Base-by-base conservation (phyloP, 495 filamentous ascomycete species). In the Penicillium herquei region DNA sequence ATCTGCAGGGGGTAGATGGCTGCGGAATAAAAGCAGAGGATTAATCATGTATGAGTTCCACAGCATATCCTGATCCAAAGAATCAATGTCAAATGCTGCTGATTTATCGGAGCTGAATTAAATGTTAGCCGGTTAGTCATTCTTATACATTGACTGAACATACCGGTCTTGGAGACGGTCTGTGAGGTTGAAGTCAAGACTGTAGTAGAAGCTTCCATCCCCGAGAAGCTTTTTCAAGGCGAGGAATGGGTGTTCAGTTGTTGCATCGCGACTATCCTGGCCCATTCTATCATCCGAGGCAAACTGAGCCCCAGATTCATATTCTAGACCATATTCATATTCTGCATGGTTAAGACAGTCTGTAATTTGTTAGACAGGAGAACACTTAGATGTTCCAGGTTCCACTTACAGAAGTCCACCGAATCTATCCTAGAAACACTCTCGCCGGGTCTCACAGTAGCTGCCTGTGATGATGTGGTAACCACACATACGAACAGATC, bases 11-110 rank as follows among this genome's bases (percentile, higher is more conserved):
- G 87, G 80, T 16, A 98, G 75, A 14, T 89, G 83, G 12, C 87
- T 91, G 26, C 94, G 86, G 65, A 98, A 98, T 49, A 87, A 78
- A 39, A 98, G 85, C 50, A 98, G 80, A 7, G 95, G 92, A 52
- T 87, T 81, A 55, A 98, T 96, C 92, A 98, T 98, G 72, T 94
- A 96, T 9, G 89, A 91, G 61, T 98, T 98, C 94, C 94, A 98
- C 30, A 98, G 72, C 72, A 96, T 96, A 7, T 88, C 87, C 55
- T 89, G 86, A 70, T 98, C 90, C 32, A 96, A 83, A 49, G 85
- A 87, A 53, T 90, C 88, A 52, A 92, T 86, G 62, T 91, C 88
- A 58, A 94, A 91, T 14, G 83, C 78, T 16, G 83, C 65, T 21
- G 71, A 72, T 59, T 78, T 75, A 31, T 75, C 75, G 6, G 70